Conservation (phyloP, 1,284 basidiomycete genomes). For the Kwoniella shivajii region DNA sequence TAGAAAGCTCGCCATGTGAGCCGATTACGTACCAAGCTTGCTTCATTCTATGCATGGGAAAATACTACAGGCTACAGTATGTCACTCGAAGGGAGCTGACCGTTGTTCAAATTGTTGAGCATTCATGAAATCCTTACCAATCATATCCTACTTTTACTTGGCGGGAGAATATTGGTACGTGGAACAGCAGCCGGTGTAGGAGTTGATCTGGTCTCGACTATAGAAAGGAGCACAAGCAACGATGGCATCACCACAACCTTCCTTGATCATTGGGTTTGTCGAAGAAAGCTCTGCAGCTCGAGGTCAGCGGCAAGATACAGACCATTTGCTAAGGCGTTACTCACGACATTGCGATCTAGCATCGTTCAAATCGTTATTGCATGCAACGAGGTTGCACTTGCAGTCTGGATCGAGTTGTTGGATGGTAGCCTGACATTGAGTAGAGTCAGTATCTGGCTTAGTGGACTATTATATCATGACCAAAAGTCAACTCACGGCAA, state of each 20-base stretch:
- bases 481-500: constrained; percentile 8
- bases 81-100: no score
- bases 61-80: no score
- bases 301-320: background rate
- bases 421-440: constrained; percentile 1
- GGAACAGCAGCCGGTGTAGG: constrained; percentile 7
- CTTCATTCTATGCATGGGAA: no score
- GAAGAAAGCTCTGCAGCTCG: background rate
- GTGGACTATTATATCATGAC: no score
- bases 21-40: no score
- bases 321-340: background rate
- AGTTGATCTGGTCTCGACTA: constrained; percentile 3
- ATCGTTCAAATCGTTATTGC: constrained; percentile 6
- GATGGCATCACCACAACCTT: constrained; percentile 11
- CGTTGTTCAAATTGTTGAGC: no score
- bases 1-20: no score
- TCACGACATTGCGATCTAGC: constrained; percentile 4
- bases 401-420: constrained; percentile 7
- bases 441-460: no score
- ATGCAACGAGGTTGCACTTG: constrained; percentile 7
- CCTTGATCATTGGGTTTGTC: background rate
- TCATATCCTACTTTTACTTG: no score
- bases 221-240: constrained; percentile 9
- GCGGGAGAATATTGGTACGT: constrained; percentile 2
- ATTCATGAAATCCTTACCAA: no score